Base-by-base conservation (phyloP, 257 asterid species). In the Rubia yunnanensis region DNA sequence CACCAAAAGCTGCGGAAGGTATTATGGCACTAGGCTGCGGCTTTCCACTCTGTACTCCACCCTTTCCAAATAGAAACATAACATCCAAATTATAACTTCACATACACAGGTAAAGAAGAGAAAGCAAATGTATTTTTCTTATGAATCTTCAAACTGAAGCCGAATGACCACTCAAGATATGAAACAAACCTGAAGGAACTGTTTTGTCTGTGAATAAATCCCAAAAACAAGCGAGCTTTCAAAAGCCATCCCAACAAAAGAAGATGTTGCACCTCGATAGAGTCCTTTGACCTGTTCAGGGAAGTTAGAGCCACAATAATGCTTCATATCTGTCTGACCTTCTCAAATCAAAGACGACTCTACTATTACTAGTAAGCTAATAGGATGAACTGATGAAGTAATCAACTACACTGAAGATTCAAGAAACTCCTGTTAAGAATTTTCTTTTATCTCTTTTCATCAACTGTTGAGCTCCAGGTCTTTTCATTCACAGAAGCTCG, bases 221-320 rank as follows among this genome's bases (percentile, higher is more conserved):
- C 99, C 99, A 74, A 89, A 92, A 63, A 81, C 84, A 68, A 92
- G 91, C 70, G 99, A 89, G 72, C 97, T 86, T 82, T 92, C 99
- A 68, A 87, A 75, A 63, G 99, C 94, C 96, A 92, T 83, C 60
- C 96, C 96, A 54, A 89, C 76, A 72, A 92, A 89, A 39, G 99
- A 89, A 76, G 97, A 78, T 54, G 99, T 83, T 20, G 95, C 97
- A 39, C 99, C 96, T 50, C 90, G 83, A 66, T 92, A 92, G 55
- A 89, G 90, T 68, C 99, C 99, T 83, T 84, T 82, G 69, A 89
- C 88, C 97, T 86, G 84, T 73, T 73, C 77, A 66, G 58, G 30
- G 32, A 17, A 24, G 55, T 23, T 14, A 20, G 63, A 53, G 48
- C 60, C 22, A 28, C 50, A 32, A 48, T 34, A 18, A 44, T 60